Percentiles rank a stretch among this genome's conserved stretches.
These are phyloP conservation scores for Trichoderma arundinaceum DNA, from an alignment of 2,329 filamentous ascomycete species.

Conservation along the genomic window DNA sequence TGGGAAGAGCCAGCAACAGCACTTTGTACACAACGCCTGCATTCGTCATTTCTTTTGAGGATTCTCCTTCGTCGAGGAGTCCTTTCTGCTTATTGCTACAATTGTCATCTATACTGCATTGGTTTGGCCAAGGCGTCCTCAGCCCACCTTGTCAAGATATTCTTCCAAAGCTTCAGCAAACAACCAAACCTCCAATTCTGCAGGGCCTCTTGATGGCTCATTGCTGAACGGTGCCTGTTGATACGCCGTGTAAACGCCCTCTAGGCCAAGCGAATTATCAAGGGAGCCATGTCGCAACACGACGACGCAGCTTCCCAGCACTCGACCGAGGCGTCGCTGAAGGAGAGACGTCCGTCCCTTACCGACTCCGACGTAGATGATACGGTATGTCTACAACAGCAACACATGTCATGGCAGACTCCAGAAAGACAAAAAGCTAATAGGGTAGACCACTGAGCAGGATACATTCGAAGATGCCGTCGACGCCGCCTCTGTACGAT, in stretches of 20 bases:
- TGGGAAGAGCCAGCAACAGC: conserved; percentile 21
- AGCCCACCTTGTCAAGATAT: conserved; percentile 20
- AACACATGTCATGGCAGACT: conserved; percentile 18
- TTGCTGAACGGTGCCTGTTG: conserved; percentile 23
- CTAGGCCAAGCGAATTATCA: conserved; percentile 19
- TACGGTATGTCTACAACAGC: conserved; percentile 38
- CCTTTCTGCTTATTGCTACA: conserved; percentile 13
- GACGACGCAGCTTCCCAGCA: conserved; percentile 38
- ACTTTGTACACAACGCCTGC: conserved; percentile 15
- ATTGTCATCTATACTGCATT: conserved; percentile 30
- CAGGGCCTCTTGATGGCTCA: conserved; percentile 27
- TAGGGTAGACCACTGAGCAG: conserved; percentile 41
- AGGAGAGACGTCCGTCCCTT: conserved; percentile 41
- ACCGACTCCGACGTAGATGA: conserved; percentile 41
- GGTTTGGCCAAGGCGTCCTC: neutral
- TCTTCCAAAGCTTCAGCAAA: conserved; percentile 10
- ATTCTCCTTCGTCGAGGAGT: neutral
- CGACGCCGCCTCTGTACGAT: conserved; percentile 68
- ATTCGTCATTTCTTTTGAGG: conserved; percentile 20
- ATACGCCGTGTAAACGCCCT: conserved; percentile 17
- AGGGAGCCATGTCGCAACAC: conserved; percentile 45
- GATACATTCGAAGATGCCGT: conserved; percentile 79
- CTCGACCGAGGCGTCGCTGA: conserved; percentile 36
- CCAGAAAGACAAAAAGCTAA: conserved; percentile 32
- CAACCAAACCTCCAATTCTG: neutral